Percentiles rank a stretch among this genome's conserved stretches.
Conservation (phyloP, 495 filamentous ascomycete genomes). For the Chaetomium fimeti region DNA sequence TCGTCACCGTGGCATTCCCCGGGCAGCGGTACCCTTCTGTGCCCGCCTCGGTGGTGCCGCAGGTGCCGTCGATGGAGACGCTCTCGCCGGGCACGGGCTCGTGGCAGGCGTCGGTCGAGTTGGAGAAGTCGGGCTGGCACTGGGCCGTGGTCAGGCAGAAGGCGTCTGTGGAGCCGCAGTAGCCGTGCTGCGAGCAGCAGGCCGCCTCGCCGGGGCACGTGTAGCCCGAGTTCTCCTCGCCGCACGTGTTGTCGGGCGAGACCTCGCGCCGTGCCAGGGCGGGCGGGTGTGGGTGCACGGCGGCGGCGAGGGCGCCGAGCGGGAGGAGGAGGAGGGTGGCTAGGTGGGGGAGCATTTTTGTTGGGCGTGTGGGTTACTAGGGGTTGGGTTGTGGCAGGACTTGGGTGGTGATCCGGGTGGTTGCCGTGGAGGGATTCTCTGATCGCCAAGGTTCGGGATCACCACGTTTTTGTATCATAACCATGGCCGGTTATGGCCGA, state of each 20-base stretch:
- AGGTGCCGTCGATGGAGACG: slow-evolving; percentile 39
- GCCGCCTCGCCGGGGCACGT: slow-evolving; percentile 36
- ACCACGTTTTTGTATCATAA: background rate
- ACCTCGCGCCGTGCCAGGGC: slow-evolving; percentile 21
- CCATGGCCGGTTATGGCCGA: background rate
- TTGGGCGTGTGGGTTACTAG: too few relatives aligned
- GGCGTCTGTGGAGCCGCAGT: slow-evolving; percentile 38
- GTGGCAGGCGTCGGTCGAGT: slow-evolving; percentile 33
- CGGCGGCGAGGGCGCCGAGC: background rate
- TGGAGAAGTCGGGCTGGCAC: slow-evolving; percentile 39
- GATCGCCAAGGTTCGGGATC: background rate
- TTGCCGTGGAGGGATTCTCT: too few relatives aligned
- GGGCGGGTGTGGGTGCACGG: background rate
- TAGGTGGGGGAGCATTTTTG: slow-evolving; percentile 7
- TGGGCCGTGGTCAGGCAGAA: slow-evolving; percentile 39
- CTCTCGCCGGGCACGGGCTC: slow-evolving; percentile 32
- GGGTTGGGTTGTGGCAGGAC: background rate
- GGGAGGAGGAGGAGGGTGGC: slow-evolving; percentile 14
- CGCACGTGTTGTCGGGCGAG: slow-evolving; percentile 40
- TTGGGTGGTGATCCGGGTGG: too few relatives aligned
- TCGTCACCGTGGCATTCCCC: slow-evolving; percentile 19
- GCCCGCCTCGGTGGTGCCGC: slow-evolving; percentile 33
- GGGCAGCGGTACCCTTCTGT: slow-evolving; percentile 39
- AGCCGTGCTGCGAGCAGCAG: slow-evolving; percentile 41
- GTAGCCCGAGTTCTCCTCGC: slow-evolving; percentile 34